Conservation (phyloP, 257 asterid genomes). For the Nicotiana undulata region DNA sequence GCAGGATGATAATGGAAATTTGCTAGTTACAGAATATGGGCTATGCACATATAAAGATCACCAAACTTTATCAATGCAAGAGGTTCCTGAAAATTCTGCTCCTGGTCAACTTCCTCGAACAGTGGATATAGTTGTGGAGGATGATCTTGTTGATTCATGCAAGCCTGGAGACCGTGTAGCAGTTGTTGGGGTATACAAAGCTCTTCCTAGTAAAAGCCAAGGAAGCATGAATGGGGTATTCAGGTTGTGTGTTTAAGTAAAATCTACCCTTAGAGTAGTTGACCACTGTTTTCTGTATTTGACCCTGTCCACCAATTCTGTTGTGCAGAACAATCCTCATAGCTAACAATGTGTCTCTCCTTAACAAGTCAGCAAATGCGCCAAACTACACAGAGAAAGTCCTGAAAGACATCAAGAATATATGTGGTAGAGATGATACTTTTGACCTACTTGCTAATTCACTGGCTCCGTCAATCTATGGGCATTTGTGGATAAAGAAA, state of each 20-base stretch:
- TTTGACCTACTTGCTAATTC: constrained; percentile 82
- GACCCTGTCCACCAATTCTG: background rate
- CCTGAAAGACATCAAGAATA: constrained; percentile 62
- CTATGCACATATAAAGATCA: constrained; percentile 85
- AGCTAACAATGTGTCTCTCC: constrained; percentile 84
- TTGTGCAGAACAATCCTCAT: constrained; percentile 82
- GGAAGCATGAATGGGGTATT: constrained; percentile 93
- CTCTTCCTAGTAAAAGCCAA: constrained; percentile 83
- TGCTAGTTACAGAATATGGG: constrained; percentile 88
- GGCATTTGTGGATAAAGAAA: constrained; percentile 92
- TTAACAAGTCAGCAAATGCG: constrained; percentile 72
- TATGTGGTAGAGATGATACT: constrained; percentile 67
- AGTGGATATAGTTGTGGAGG: constrained; percentile 83
- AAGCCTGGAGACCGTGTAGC: constrained; percentile 98
- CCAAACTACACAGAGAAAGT: constrained; percentile 67
- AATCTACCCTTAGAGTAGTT: background rate
- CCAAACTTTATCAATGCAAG: constrained; percentile 92
- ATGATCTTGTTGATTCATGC: constrained; percentile 91
- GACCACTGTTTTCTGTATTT: background rate
- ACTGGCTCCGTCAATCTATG: constrained; percentile 92
- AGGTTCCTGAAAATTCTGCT: constrained; percentile 94
- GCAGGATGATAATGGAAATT: constrained; percentile 84
- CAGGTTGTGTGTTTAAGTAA: constrained; percentile 40
- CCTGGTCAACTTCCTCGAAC: constrained; percentile 98
- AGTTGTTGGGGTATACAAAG: constrained; percentile 89